Evolutionary conservation across 345 rosid genomes (phyloP).

Genomic region (Eutrema yunnanense): DNA sequence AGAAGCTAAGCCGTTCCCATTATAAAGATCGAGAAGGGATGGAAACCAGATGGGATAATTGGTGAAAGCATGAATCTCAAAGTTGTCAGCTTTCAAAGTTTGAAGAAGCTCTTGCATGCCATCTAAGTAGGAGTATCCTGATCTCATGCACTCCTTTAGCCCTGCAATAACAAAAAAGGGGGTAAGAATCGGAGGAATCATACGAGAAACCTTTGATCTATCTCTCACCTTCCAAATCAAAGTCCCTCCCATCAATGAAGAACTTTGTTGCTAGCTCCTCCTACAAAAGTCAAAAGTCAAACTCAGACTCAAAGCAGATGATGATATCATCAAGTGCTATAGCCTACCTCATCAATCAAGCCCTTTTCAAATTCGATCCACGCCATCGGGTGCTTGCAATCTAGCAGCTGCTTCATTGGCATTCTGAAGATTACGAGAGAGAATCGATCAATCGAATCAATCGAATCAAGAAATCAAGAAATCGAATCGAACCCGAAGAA

Average conservation of each 20-base stretch:
- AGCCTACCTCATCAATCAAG: constrained; percentile 59
- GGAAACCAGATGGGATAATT: constrained; percentile 80
- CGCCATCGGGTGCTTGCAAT: constrained; percentile 74
- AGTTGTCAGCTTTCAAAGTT: constrained; percentile 41
- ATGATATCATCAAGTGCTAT: neutral
- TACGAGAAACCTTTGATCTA: neutral
- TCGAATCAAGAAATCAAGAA: too few relatives aligned
- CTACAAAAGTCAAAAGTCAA: constrained; percentile 29
- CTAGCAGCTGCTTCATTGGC: constrained; percentile 70
- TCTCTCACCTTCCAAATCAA: constrained; percentile 78
- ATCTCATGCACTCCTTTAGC: constrained; percentile 64
- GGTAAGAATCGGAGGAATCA: too few relatives aligned
- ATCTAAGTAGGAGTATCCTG: constrained; percentile 68
- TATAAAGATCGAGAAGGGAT: neutral
- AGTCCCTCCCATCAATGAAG: constrained; percentile 74
- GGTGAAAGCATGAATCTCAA: constrained; percentile 91
- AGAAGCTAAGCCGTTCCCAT: too few relatives aligned
- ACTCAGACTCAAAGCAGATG: neutral
- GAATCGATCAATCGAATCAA: neutral
- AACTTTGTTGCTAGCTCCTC: constrained; percentile 66
- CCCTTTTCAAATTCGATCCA: constrained; percentile 95
- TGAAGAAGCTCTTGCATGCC: constrained; percentile 71
- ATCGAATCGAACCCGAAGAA: constrained; percentile 42
- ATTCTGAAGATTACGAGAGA: constrained; percentile 36
- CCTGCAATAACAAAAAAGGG: too few relatives aligned